These are phyloP conservation scores for Thalassiosira livingstoniorum DNA, from an alignment of 352 stramenopile genomes.

Conservation along the genomic window DNA sequence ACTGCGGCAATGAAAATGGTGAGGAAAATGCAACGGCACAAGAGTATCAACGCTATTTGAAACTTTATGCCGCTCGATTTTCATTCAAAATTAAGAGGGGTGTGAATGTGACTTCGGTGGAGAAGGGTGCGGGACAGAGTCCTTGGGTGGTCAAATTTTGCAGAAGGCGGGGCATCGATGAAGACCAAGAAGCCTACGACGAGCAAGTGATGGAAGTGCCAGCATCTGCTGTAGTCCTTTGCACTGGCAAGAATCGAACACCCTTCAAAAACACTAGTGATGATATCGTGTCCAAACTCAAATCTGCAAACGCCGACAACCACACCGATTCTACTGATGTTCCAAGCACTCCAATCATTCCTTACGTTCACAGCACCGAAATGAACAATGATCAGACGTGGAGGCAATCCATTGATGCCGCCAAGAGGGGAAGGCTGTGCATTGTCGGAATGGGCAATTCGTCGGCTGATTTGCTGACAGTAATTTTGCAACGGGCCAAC, in stretches of 20 bases:
- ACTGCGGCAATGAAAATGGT: constrained; percentile 41
- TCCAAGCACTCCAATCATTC: too few species aligned
- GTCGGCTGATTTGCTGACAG: constrained; percentile 43
- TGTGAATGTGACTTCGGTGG: constrained; percentile 50
- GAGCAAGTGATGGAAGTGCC: too few species aligned
- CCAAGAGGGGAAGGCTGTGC: constrained; percentile 41
- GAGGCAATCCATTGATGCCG: constrained; percentile 38
- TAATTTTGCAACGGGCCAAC: constrained; percentile 57
- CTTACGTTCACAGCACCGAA: constrained; percentile 53
- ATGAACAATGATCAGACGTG: constrained; percentile 39
- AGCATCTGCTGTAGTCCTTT: constrained; percentile 58
- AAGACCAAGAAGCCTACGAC: constrained; percentile 23
- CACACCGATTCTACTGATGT: too few species aligned
- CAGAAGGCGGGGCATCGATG: background rate
- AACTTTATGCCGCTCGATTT: constrained; percentile 57
- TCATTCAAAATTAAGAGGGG: constrained; percentile 57
- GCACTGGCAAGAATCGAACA: constrained; percentile 60
- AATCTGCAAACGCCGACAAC: constrained; percentile 1
- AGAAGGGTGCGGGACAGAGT: constrained; percentile 42
- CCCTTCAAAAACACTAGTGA: constrained; percentile 50
- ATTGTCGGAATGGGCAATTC: constrained; percentile 69
- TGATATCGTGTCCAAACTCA: constrained; percentile 54
- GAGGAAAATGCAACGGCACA: constrained; percentile 52
- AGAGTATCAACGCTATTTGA: constrained; percentile 66
- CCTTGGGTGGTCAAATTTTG: constrained; percentile 50